Evolutionary conservation across 768 basidiomycete genomes (phyloP).

Genomic region (Boletus rubescentipes): DNA sequence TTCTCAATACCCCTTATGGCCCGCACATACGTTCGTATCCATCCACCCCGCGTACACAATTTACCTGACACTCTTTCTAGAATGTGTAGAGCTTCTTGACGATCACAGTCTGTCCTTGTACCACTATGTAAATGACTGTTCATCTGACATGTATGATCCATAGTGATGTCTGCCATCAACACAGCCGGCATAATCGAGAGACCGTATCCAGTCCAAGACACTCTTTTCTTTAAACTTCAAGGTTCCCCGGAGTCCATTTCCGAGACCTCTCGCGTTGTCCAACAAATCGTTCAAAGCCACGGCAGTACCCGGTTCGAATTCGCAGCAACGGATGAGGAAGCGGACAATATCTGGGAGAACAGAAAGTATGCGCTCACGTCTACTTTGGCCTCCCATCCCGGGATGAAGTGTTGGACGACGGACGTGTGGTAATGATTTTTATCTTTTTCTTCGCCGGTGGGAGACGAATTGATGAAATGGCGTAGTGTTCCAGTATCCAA

Average conservation of each 20-base stretch:
- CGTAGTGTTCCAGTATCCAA: conserved; percentile 66
- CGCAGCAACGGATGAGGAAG: conserved; percentile 72
- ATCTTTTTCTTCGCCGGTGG: not conserved
- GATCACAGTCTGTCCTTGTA: conserved; percentile 52
- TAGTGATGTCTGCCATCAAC: conserved; percentile 81
- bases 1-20: conserved; percentile 66
- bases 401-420: conserved; percentile 75
- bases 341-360: conserved; percentile 77
- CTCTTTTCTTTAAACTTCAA: conserved; percentile 91
- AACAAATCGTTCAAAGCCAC: conserved; percentile 63
- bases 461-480: not conserved
- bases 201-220: conserved; percentile 70
- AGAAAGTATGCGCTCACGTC: conserved; percentile 82
- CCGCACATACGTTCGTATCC: conserved; percentile 64
- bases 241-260: conserved; percentile 62
- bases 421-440: conserved; percentile 71
- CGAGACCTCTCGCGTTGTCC: conserved; percentile 56
- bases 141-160: not conserved
- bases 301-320: conserved; percentile 69
- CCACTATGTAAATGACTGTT: not conserved
- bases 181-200: conserved; percentile 55
- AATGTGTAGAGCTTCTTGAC: conserved; percentile 88
- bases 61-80: conserved; percentile 34
- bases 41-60: not conserved
- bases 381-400: conserved; percentile 63